Evolutionary conservation across 805 yeast genomes (phyloP).

Genomic region (Saccharomycopsis babjevae): DNA sequence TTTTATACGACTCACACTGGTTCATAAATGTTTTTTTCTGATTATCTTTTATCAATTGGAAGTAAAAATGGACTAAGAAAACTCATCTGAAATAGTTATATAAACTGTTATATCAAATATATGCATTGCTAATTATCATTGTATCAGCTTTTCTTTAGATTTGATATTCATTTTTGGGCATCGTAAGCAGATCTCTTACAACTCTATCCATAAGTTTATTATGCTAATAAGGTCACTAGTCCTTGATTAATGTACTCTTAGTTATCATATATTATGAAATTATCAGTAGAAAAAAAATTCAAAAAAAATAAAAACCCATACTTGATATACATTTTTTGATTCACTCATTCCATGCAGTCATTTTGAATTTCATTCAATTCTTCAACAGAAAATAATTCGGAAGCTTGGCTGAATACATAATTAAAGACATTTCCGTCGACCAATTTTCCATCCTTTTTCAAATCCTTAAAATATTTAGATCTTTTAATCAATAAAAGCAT

Average conservation of each 20-base stretch:
- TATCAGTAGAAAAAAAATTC: too few species aligned
- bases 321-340: too few species aligned
- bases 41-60: not conserved
- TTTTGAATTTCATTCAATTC: slow-evolving; percentile 8
- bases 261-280: too few species aligned
- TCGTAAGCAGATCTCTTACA: too few species aligned
- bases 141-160: not conserved
- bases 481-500: slow-evolving; percentile 8
- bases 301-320: too few species aligned
- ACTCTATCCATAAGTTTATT: too few species aligned
- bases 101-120: not conserved
- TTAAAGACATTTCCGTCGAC: not conserved
- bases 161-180: too few species aligned
- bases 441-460: not conserved
- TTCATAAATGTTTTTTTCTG: not conserved
- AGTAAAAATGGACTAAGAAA: not conserved
- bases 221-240: too few species aligned
- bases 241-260: too few species aligned
- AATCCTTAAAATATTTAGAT: not conserved
- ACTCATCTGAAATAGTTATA: not conserved
- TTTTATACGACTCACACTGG: not conserved
- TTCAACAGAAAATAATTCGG: slow-evolving; percentile 8
- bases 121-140: not conserved
- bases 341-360: not conserved
- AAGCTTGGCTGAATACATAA: slow-evolving; percentile 1